Conservation (phyloP, 78 protist species). For the Speleostelium caveatum region DNA sequence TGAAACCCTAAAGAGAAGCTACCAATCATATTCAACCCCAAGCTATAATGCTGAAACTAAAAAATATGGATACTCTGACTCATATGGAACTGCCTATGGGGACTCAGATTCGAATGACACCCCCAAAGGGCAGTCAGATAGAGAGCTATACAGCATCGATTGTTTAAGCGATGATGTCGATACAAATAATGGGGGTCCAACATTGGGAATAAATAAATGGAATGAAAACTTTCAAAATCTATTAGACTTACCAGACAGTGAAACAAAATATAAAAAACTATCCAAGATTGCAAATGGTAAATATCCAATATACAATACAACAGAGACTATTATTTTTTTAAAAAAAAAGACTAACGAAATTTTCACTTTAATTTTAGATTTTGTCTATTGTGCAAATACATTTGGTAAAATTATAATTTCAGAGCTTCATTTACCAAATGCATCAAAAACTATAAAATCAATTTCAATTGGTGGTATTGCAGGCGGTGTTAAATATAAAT, state of each 20-base stretch:
- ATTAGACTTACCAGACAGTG: conserved; percentile 23
- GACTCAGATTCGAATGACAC: no score
- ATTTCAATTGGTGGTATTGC: conserved; percentile 76
- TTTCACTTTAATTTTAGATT: conserved; percentile 31
- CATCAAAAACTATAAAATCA: conserved; percentile 75
- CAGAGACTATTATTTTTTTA: neutral
- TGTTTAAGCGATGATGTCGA: no score
- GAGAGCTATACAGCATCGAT: no score
- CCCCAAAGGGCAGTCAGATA: no score
- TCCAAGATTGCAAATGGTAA: conserved; percentile 54
- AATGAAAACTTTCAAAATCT: conserved; percentile 50
- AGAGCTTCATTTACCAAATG: conserved; percentile 67
- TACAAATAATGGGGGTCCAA: neutral
- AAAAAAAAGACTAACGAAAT: no score
- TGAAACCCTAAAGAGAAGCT: no score
- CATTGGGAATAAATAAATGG: no score
- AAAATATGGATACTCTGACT: no score
- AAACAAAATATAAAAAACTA: conserved; percentile 35
- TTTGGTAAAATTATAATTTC: conserved; percentile 84
- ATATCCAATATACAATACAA: neutral
- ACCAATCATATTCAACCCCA: no score
- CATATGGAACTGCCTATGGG: no score
- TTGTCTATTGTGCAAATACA: conserved; percentile 81
- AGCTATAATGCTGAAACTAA: no score
- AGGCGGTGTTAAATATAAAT: conserved; percentile 67